Evolutionary conservation across 768 basidiomycete genomes (phyloP), one percentile per base, ranked within the genome.

Genomic region (Russula griseocarnosa): DNA sequence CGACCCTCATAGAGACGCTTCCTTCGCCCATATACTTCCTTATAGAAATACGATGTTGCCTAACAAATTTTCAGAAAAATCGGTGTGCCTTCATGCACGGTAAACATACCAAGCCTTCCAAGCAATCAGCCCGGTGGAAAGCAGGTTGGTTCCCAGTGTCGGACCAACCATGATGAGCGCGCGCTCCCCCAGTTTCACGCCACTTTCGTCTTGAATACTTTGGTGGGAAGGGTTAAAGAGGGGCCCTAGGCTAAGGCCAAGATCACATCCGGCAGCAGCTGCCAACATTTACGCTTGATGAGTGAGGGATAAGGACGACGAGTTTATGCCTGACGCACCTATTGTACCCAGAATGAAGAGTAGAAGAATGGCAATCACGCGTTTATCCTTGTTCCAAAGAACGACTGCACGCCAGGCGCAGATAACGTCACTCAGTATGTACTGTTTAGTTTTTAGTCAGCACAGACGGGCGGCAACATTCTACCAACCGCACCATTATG

Each of bases 391-490:
- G 26, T 59, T 64, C 63, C 63, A 64, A 30, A 64, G 51, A 16
- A 64, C 63, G 26, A 54, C 57, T 9, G 63, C 63, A 32, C 63
- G 63, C 63, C 63, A 64, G 16, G 63, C 63, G 52, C 63, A 64
- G 52, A 64, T 59, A 44, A 26, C 40, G 53, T 64, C 63, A n/a
- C 63, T 64, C 8, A 59, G 28, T 26, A 64, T 64, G 28, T 64
- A 64, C 63, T 64, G 42, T 20, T 47, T 13, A 4, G 20, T n/a
- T 32, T 18, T 9, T 6, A 5, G 34, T 63, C 6, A 58, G n/a
- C 28, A 53, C 18, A 18, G 14, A 55, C 14, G n/a, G 18, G 3
- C 5, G 10, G 4, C 7, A 22, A 36, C 5, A 2, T 24, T 30
- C 14, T 26, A 26, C 24, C 6, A 49, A 4, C 11, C 61, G 34